Percentiles rank a stretch among this genome's conserved stretches.
phyloP scores from a whole-genome alignment of 257 asterid species.

The Plectranthus barbatus region DNA sequence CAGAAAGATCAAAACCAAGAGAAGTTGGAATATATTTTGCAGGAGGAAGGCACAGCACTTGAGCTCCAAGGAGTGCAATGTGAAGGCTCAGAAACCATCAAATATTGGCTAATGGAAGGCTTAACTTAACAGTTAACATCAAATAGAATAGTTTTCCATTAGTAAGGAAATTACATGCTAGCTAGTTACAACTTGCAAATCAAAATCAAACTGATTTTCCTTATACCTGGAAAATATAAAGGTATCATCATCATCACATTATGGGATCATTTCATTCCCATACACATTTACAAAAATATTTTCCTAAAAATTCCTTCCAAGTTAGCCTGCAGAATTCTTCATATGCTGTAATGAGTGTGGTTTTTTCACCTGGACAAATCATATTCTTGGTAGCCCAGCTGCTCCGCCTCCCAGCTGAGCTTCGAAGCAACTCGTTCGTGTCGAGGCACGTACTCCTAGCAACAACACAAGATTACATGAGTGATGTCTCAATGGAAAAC shows the following conservation, averaged over 20 bases:
- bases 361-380: slow-evolving; percentile 35
- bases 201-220: slow-evolving; percentile 25
- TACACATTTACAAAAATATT: slow-evolving; percentile 37
- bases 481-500: slow-evolving; percentile 19
- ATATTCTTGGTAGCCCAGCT: slow-evolving; percentile 23
- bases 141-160: slow-evolving; percentile 16
- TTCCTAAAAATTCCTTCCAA: slow-evolving; percentile 28
- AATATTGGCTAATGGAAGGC: too few relatives aligned
- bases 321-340: slow-evolving; percentile 45
- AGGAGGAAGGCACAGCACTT: slow-evolving; percentile 40
- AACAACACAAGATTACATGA: background rate
- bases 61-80: slow-evolving; percentile 13
- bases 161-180: slow-evolving; percentile 31
- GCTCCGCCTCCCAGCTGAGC: slow-evolving; percentile 46
- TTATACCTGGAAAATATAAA: too few relatives aligned
- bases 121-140: too few relatives aligned
- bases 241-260: slow-evolving; percentile 19
- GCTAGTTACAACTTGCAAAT: slow-evolving; percentile 44
- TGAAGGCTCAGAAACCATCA: slow-evolving; percentile 10
- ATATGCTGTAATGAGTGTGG: background rate
- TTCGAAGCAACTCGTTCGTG: slow-evolving; percentile 52
- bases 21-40: slow-evolving; percentile 73
- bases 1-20: slow-evolving; percentile 50
- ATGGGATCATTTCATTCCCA: slow-evolving; percentile 17
- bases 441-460: slow-evolving; percentile 39